Percentiles rank a stretch among this genome's conserved stretches.
phyloP scores from a whole-genome alignment of 2,329 filamentous ascomycete genomes.

The Penicillium sp. region DNA sequence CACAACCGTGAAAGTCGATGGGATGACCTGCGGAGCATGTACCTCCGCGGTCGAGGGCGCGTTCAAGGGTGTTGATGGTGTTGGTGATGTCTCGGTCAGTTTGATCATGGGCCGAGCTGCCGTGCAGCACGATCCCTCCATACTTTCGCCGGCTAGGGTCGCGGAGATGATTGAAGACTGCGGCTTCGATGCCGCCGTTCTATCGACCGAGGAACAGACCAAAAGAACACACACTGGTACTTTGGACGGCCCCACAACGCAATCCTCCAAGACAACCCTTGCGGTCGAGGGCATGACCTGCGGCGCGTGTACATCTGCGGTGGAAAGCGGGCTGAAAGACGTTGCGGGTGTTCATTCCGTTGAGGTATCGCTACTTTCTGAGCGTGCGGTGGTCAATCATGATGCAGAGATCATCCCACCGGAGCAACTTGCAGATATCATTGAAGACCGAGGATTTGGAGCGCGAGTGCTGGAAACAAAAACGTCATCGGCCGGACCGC shows the following conservation, averaged over 20 bases:
- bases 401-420: constrained; percentile 55
- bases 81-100: constrained; percentile 83
- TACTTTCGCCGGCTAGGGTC: constrained; percentile 69
- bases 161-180: constrained; percentile 85
- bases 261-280: constrained; percentile 64
- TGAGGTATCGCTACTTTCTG: constrained; percentile 77
- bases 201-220: constrained; percentile 65
- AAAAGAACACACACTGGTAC: constrained; percentile 31
- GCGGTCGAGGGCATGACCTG: constrained; percentile 87
- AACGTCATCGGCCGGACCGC: constrained; percentile 38
- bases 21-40: constrained; percentile 85
- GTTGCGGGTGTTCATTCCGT: constrained; percentile 69
- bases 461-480: constrained; percentile 69
- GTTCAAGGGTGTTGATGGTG: constrained; percentile 75
- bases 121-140: constrained; percentile 75
- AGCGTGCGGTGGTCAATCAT: constrained; percentile 80
- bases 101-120: constrained; percentile 96
- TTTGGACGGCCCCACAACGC: constrained; percentile 23
- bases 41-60: constrained; percentile 92
- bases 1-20: constrained; percentile 84
- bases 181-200: constrained; percentile 84
- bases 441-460: constrained; percentile 70
- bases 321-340: constrained; percentile 74
- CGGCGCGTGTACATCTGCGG: constrained; percentile 79
- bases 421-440: constrained; percentile 54